These are phyloP conservation scores for Clitocybe nebularis DNA, from an alignment of 1,284 basidiomycete genomes.

Conservation along the genomic window DNA sequence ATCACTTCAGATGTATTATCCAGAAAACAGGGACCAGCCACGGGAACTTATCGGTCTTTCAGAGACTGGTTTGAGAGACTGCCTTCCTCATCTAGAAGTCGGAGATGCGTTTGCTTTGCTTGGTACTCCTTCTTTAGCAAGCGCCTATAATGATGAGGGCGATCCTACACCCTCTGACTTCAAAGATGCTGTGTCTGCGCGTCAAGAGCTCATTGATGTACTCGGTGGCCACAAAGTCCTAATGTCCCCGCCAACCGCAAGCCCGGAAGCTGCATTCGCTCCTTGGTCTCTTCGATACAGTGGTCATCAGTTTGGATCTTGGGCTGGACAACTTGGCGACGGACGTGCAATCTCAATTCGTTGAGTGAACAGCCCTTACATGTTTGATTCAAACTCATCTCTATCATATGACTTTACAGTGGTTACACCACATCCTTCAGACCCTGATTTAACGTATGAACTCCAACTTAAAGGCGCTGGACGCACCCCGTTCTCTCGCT, in stretches of 20 bases:
- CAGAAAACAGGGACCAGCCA: slow-evolving; percentile 52
- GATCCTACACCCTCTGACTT: slow-evolving; percentile 27
- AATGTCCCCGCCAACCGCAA: slow-evolving; percentile 40
- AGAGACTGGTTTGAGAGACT: slow-evolving; percentile 64
- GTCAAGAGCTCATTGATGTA: slow-evolving; percentile 75
- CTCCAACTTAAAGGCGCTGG: slow-evolving; percentile 94
- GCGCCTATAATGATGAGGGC: slow-evolving; percentile 27
- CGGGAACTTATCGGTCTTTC: slow-evolving; percentile 71
- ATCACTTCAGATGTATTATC: slow-evolving; percentile 41
- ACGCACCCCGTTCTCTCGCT: slow-evolving; percentile 89
- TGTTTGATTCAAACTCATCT: background rate
- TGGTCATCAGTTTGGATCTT: slow-evolving; percentile 90
- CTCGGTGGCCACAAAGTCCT: slow-evolving; percentile 77
- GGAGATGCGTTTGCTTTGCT: slow-evolving; percentile 75
- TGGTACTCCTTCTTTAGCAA: slow-evolving; percentile 49
- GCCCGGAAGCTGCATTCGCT: slow-evolving; percentile 60
- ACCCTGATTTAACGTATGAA: slow-evolving; percentile 63
- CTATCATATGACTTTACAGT: slow-evolving; percentile 38
- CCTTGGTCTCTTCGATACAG: slow-evolving; percentile 89
- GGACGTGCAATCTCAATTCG: slow-evolving; percentile 88
- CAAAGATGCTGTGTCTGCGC: slow-evolving; percentile 37
- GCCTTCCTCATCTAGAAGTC: slow-evolving; percentile 82
- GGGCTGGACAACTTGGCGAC: slow-evolving; percentile 97
- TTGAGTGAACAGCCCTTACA: slow-evolving; percentile 32
- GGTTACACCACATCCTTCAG: slow-evolving; percentile 66